Evolutionary conservation across 2,329 filamentous ascomycete genomes (phyloP), one percentile per base, ranked within the genome.

Genomic region (Apiospora hydei): DNA sequence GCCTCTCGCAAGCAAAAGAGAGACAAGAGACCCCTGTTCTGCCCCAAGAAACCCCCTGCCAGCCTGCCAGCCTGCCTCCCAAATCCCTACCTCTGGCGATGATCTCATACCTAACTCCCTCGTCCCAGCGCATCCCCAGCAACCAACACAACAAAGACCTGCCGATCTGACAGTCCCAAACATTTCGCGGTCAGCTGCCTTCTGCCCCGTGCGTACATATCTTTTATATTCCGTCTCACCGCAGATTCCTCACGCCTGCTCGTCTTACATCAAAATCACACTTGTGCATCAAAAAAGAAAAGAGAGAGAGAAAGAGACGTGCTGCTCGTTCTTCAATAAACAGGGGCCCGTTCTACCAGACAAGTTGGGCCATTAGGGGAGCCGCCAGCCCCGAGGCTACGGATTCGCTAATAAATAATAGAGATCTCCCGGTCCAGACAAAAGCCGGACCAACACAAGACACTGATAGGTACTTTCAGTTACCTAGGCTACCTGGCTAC

Each of bases 141-240:
- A 53, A 30, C 24, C 49, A 53, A 61, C 10, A 34, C 57, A 41
- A 64, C 34, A 18, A 41, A 41, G 18, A 57, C 21, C 57, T 64
- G 57, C 34, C n/a, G 57, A 64, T 64, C 57, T 41, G 34, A 64
- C 24, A 41, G 57, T 21, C 34, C 21, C 21, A 24, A 14, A n/a
- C 34, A 41, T 18, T 21, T 64, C 41, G 57, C 57, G 34, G 57
- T 64, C 57, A 64, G 57, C 57, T 41, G 57, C 38, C 30, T 43
- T 43, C 41, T 43, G 41, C 41, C 41, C 41, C 2, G 41, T 43
- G 41, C 34, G 57, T 61, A 21, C 53, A 38, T 30, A 30, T 30
- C 26, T 64, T 41, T 64, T 64, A 64, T 64, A 64, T 34, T 41
- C 57, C 57, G 57, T 38, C 34, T 64, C 57, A 64, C 57, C 57